Percentiles rank a stretch among this genome's conserved stretches.
Evolutionary conservation across 2,329 filamentous ascomycete species (phyloP).

Genomic region (Aspergillus texensis): DNA sequence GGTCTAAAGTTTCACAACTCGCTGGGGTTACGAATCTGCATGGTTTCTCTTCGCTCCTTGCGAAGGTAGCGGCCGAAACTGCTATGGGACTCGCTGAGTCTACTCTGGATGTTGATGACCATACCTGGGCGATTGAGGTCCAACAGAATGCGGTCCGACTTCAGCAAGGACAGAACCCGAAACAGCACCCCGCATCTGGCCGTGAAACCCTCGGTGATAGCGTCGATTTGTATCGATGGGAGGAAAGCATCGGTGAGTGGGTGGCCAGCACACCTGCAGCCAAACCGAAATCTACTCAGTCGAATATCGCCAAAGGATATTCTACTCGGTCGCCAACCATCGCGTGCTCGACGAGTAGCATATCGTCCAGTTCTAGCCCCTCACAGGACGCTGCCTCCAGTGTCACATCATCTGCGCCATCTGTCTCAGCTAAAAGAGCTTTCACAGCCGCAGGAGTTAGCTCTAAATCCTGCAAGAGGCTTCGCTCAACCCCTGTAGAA

Average conservation of each 20-base stretch:
- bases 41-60: constrained; percentile 33
- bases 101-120: constrained; percentile 40
- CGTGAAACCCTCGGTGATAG: constrained; percentile 19
- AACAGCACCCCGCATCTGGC: constrained; percentile 17
- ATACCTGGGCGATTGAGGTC: constrained; percentile 43
- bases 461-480: constrained; percentile 29
- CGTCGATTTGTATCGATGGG: constrained; percentile 51
- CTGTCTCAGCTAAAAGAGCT: constrained; percentile 26
- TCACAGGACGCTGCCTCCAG: constrained; percentile 29
- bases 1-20: constrained; percentile 29
- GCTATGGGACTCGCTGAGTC: constrained; percentile 45
- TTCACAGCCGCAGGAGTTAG: constrained; percentile 15
- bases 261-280: constrained; percentile 51
- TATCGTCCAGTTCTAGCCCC: constrained; percentile 22
- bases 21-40: constrained; percentile 22
- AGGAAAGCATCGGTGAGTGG: constrained; percentile 61
- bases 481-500: constrained; percentile 19
- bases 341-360: constrained; percentile 29
- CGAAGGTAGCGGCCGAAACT: constrained; percentile 40
- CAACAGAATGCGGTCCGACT: constrained; percentile 34
- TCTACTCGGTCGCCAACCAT: constrained; percentile 15
- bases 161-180: constrained; percentile 17
- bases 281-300: constrained; percentile 22
- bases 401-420: constrained; percentile 34
- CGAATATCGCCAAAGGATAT: constrained; percentile 9